These are phyloP conservation scores for Paraconiothyrium brasiliense DNA, from an alignment of 2,329 filamentous ascomycete species.

Conservation along the genomic window DNA sequence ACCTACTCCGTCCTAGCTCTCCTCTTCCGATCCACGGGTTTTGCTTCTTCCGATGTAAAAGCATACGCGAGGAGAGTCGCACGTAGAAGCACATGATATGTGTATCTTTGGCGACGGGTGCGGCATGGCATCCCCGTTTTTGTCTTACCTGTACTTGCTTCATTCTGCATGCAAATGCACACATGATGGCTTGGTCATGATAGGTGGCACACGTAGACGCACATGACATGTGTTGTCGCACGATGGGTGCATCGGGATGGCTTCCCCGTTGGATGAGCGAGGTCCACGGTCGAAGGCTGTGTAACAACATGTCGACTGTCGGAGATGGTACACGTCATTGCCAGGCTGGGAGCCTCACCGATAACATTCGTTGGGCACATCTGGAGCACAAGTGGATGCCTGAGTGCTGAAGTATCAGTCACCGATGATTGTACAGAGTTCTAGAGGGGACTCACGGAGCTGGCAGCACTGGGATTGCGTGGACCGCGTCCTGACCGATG, in stretches of 20 bases:
- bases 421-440: background rate
- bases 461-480: conserved; percentile 10
- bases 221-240: background rate
- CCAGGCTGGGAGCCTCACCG: background rate
- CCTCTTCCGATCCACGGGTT: background rate
- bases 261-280: conserved; percentile 7
- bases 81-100: too few relatives aligned
- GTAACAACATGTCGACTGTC: too few relatives aligned
- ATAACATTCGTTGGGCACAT: background rate
- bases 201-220: background rate
- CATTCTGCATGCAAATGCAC: background rate
- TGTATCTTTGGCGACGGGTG: too few relatives aligned
- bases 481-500: conserved; percentile 15
- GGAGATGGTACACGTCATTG: conserved; percentile 5
- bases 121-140: background rate
- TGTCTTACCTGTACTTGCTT: background rate
- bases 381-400: too few relatives aligned
- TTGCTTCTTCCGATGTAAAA: too few relatives aligned
- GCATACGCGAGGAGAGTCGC: too few relatives aligned
- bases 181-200: background rate
- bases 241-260: background rate
- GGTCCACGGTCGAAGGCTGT: background rate
- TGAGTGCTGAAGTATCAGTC: background rate
- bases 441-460: too few relatives aligned
- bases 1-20: background rate